A percentile compares a stretch with the other conserved stretches of the same genome.
phyloP scores from a whole-genome alignment of 768 basidiomycete species.

The Boletus vinaceobasis region DNA sequence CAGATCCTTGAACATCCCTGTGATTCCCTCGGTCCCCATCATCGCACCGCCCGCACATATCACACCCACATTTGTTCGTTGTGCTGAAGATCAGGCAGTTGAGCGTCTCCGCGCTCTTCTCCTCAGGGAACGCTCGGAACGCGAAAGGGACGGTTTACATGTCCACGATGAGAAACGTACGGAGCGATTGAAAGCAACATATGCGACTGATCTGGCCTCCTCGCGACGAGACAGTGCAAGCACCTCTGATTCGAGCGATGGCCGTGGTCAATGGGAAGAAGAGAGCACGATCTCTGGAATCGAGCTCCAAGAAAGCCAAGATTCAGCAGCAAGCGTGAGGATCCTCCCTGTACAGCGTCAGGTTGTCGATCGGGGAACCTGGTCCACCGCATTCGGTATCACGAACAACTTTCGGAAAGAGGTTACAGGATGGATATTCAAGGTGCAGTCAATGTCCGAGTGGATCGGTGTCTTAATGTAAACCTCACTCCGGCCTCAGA shows the following conservation, averaged over 20 bases:
- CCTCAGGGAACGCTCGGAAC: constrained; percentile 37
- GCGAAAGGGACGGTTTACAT: constrained; percentile 35
- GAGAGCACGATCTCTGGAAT: constrained; percentile 9
- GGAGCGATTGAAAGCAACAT: background rate
- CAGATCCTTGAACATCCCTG: background rate
- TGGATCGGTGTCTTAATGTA: background rate
- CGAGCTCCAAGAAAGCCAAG: constrained; percentile 22
- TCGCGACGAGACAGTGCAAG: constrained; percentile 8
- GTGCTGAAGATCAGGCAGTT: constrained; percentile 43
- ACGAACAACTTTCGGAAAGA: constrained; percentile 32
- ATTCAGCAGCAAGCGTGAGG: background rate
- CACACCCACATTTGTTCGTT: constrained; percentile 23
- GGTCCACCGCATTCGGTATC: constrained; percentile 30
- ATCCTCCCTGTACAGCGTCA: background rate
- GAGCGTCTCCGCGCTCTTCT: constrained; percentile 40
- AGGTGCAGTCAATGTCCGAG: constrained; percentile 27
- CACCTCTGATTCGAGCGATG: constrained; percentile 11
- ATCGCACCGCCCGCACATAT: constrained; percentile 49
- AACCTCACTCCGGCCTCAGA: constrained; percentile 3
- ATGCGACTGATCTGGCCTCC: background rate
- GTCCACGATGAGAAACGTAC: constrained; percentile 9
- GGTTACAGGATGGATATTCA: constrained; percentile 45
- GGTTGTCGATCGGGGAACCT: constrained; percentile 1
- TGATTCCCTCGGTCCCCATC: constrained; percentile 40
- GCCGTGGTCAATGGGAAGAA: constrained; percentile 16